Percentiles rank a stretch among this genome's conserved stretches.
phyloP scores from a whole-genome alignment of 1,284 basidiomycete species.

The Papiliotrema nemorosa region DNA sequence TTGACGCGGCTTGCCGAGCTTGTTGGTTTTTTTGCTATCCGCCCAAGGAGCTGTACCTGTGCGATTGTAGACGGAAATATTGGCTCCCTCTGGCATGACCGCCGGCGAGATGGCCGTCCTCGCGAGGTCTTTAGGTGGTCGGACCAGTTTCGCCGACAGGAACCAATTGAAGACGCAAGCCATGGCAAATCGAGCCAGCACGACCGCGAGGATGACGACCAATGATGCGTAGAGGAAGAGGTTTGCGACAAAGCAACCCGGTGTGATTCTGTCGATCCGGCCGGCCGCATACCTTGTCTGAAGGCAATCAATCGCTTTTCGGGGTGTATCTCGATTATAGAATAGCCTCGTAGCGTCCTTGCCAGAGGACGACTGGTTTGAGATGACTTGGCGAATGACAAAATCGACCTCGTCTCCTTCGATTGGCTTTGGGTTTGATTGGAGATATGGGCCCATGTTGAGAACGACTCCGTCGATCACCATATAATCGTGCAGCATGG shows the following conservation, averaged over 20 bases:
- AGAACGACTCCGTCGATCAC: conserved; percentile 92
- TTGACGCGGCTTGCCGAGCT: conserved; percentile 25
- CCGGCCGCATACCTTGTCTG: conserved; percentile 83
- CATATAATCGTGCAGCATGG: conserved; percentile 64
- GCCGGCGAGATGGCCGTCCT: conserved; percentile 79
- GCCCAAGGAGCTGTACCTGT: conserved; percentile 94
- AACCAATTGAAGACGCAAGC: conserved; percentile 97
- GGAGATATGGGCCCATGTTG: conserved; percentile 85
- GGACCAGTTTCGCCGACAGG: conserved; percentile 72
- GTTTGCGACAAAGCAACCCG: conserved; percentile 88
- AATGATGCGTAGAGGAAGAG: conserved; percentile 89
- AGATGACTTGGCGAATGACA: conserved; percentile 73
- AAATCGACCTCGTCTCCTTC: conserved; percentile 73
- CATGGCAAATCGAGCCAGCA: conserved; percentile 91
- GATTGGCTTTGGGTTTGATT: conserved; percentile 65
- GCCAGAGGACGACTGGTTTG: conserved; percentile 58
- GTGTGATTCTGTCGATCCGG: conserved; percentile 92
- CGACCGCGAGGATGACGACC: conserved; percentile 83
- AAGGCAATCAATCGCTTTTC: conserved; percentile 71
- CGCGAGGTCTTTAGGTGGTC: conserved; percentile 67
- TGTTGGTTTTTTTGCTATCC: conserved; percentile 43
- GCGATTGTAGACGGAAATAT: conserved; percentile 78
- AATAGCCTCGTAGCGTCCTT: conserved; percentile 88
- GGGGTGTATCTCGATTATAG: conserved; percentile 64
- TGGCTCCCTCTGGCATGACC: conserved; percentile 92